A percentile compares a stretch with the other conserved stretches of the same genome.
Evolutionary conservation across 768 basidiomycete genomes (phyloP).

Genomic region (Macrolepiota dolichaula): DNA sequence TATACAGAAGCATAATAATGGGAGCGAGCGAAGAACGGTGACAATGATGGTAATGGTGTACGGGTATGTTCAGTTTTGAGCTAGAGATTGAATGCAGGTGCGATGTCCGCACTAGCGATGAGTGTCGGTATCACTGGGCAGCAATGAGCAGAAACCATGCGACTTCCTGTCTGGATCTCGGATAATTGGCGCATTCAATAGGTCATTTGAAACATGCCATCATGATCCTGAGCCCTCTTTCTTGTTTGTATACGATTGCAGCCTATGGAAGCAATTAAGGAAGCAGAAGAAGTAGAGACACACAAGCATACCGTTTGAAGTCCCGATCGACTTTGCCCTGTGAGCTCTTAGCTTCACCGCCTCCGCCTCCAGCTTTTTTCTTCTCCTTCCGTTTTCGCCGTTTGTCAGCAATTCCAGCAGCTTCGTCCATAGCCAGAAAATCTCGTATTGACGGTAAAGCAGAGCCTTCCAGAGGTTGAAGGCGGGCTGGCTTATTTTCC

Average conservation of each 20-base stretch:
- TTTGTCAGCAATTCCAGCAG: conserved; percentile 61
- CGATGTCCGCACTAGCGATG: too few species aligned
- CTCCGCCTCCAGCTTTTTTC: conserved; percentile 40
- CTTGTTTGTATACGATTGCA: conserved; percentile 42
- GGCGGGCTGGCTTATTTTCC: conserved; percentile 45
- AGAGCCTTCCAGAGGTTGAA: conserved; percentile 78
- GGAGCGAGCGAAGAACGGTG: too few species aligned
- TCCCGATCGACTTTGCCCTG: conserved; percentile 52
- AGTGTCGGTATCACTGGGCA: too few species aligned
- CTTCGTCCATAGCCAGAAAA: conserved; percentile 74
- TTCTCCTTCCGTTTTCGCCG: conserved; percentile 76
- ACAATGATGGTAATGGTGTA: too few species aligned
- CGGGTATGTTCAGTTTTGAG: too few species aligned
- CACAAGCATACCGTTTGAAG: conserved; percentile 44
- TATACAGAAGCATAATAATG: too few species aligned
- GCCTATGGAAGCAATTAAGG: conserved; percentile 18
- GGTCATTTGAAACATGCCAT: neutral
- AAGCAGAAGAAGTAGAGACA: neutral
- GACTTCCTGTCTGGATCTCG: too few species aligned
- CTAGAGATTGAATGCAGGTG: too few species aligned
- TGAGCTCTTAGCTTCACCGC: conserved; percentile 34
- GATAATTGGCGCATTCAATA: too few species aligned
- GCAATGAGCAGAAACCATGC: too few species aligned
- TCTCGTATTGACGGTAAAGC: conserved; percentile 80
- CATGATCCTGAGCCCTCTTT: conserved; percentile 21